These are phyloP conservation scores for Neurospora sp. DNA, from an alignment of 495 filamentous ascomycete genomes.

Conservation along the genomic window DNA sequence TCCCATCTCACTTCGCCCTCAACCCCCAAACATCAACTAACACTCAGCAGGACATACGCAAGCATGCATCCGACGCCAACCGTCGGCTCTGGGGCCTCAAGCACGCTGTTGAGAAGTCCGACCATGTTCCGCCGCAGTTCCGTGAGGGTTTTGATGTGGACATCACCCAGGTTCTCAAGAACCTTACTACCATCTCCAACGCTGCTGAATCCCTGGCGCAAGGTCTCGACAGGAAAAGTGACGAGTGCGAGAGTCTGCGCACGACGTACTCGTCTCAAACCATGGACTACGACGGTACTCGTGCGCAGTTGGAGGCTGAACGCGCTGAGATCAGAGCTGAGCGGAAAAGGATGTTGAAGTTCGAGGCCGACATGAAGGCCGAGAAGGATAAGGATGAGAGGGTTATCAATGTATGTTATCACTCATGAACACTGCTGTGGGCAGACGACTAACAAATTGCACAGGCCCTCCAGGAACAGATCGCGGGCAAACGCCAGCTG, in stretches of 20 bases:
- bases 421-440: neutral
- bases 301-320: neutral
- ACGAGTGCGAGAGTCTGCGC: neutral
- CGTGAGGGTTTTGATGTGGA: neutral
- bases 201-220: neutral
- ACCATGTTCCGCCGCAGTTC: neutral
- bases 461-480: constrained; percentile 9
- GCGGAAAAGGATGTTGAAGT: neutral
- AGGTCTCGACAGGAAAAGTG: neutral
- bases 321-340: neutral
- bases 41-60: neutral
- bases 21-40: neutral
- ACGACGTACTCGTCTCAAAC: neutral
- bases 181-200: neutral
- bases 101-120: neutral
- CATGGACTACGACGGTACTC: neutral
- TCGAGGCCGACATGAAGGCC: neutral
- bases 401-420: constrained; percentile 3
- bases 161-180: constrained; percentile 1
- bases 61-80: neutral
- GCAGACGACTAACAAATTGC: neutral
- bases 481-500: constrained; percentile 15
- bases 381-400: constrained; percentile 5
- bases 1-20: neutral
- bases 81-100: neutral